Conservation (phyloP, 2,329 filamentous ascomycete species). For the Fusarium pilosicola region DNA sequence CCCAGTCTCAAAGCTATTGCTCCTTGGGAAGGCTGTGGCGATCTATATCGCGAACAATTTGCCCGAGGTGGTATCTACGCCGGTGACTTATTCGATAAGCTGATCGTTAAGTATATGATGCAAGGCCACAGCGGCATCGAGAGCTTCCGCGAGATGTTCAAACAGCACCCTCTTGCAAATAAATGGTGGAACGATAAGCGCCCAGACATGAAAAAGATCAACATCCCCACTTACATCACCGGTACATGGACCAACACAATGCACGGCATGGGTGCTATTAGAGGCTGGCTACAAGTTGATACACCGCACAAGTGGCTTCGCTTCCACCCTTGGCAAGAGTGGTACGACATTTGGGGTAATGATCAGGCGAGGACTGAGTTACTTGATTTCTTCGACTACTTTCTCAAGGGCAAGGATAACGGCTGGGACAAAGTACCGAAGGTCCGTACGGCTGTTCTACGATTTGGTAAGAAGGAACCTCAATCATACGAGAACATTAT, state of each 20-base stretch:
- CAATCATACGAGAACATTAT: constrained; percentile 6
- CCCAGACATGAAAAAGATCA: constrained; percentile 9
- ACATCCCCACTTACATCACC: constrained; percentile 5
- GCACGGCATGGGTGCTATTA: constrained; percentile 9
- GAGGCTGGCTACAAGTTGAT: constrained; percentile 12
- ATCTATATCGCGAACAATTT: neutral
- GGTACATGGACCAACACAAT: constrained; percentile 12
- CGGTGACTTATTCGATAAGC: neutral
- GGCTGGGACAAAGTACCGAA: neutral
- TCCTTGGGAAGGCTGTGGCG: constrained; percentile 6
- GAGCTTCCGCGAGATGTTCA: constrained; percentile 18
- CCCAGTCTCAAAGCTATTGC: constrained; percentile 13
- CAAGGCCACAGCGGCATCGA: neutral
- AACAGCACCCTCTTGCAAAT: neutral
- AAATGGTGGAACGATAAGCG: constrained; percentile 17
- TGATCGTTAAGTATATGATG: constrained; percentile 16
- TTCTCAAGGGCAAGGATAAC: constrained; percentile 1
- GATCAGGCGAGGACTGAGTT: neutral
- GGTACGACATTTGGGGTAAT: constrained; percentile 17
- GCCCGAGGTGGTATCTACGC: neutral
- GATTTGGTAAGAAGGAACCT: constrained; percentile 10
- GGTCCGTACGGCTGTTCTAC: neutral
- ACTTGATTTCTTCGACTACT: neutral
- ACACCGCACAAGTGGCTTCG: constrained; percentile 6
- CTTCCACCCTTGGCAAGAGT: constrained; percentile 22